Evolutionary conservation across 2,329 filamentous ascomycete genomes (phyloP).

Genomic region (Cytospora chrysosperma): DNA sequence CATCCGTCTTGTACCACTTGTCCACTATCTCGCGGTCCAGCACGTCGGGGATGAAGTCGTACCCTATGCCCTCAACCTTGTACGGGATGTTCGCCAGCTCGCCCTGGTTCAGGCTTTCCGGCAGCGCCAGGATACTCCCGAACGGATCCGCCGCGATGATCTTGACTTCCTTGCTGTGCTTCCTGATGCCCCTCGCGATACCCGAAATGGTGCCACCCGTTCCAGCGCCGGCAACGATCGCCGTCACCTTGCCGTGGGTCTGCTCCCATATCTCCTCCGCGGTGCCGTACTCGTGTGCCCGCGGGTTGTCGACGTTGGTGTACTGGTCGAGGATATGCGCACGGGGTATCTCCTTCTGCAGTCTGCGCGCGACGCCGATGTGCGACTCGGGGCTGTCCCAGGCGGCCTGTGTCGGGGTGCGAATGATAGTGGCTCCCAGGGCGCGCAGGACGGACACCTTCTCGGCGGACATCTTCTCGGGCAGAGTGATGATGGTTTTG

Average conservation of each 20-base stretch:
- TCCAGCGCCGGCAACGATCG: slow-evolving; percentile 86
- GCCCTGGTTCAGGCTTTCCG: slow-evolving; percentile 72
- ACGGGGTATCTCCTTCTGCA: slow-evolving; percentile 95
- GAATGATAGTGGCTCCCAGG: slow-evolving; percentile 93
- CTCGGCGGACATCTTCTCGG: slow-evolving; percentile 99
- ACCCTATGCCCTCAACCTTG: slow-evolving; percentile 98
- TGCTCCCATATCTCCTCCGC: slow-evolving; percentile 96
- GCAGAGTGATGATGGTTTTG: slow-evolving; percentile 96
- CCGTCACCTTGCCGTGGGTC: slow-evolving; percentile 77
- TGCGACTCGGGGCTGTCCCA: slow-evolving; percentile 95
- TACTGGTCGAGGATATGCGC: slow-evolving; percentile 98
- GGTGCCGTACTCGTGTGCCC: slow-evolving; percentile 90
- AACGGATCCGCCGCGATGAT: slow-evolving; percentile 90
- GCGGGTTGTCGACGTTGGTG: slow-evolving; percentile 84
- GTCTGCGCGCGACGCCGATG: slow-evolving; percentile 85
- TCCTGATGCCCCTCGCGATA: slow-evolving; percentile 78
- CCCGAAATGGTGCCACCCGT: slow-evolving; percentile 96
- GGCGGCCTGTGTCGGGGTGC: slow-evolving; percentile 92
- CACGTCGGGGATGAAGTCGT: slow-evolving; percentile 96
- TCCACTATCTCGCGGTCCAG: slow-evolving; percentile 78
- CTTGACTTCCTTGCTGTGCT: slow-evolving; percentile 83
- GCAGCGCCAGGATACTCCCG: slow-evolving; percentile 86
- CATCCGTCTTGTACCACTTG: slow-evolving; percentile 98
- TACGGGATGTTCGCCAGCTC: slow-evolving; percentile 78
- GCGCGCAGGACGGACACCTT: slow-evolving; percentile 95